Conservation (phyloP, 805 yeast genomes). For the Candida nemodendra region DNA sequence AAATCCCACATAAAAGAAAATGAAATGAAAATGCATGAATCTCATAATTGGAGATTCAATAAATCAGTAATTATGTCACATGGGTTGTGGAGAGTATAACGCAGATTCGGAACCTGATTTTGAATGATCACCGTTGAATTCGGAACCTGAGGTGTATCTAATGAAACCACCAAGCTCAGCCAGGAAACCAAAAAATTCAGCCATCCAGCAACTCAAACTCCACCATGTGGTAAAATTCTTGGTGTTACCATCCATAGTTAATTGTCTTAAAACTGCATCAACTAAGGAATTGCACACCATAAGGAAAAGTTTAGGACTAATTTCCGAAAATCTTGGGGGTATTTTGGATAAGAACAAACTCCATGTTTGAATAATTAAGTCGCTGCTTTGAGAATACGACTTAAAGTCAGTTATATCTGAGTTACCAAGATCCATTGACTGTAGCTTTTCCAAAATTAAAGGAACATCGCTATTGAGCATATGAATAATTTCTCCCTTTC, state of each 20-base stretch:
- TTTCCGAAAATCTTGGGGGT: slow-evolving; percentile 41
- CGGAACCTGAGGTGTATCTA: slow-evolving; percentile 26
- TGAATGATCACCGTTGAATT: slow-evolving; percentile 12
- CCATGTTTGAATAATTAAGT: slow-evolving; percentile 14
- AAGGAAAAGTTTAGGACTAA: slow-evolving; percentile 55
- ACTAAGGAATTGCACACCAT: slow-evolving; percentile 52
- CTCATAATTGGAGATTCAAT: slow-evolving; percentile 1
- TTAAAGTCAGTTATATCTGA: slow-evolving; percentile 6
- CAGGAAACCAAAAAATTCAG: slow-evolving; percentile 66
- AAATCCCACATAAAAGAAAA: too few relatives aligned
- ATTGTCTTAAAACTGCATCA: slow-evolving; percentile 60
- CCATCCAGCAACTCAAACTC: slow-evolving; percentile 72
- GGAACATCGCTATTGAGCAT: slow-evolving; percentile 38
- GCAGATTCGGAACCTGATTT: slow-evolving; percentile 16
- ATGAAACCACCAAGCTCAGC: slow-evolving; percentile 62
- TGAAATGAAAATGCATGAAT: too few relatives aligned
- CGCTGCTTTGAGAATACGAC: slow-evolving; percentile 8
- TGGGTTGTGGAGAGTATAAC: slow-evolving; percentile 7
- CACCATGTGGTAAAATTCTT: slow-evolving; percentile 73
- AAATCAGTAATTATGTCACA: too few relatives aligned
- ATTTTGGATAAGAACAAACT: slow-evolving; percentile 18
- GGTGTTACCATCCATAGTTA: slow-evolving; percentile 52
- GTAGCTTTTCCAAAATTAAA: slow-evolving; percentile 10
- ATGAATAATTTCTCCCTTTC: slow-evolving; percentile 24
- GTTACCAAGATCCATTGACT: slow-evolving; percentile 4